Evolutionary conservation across 1,284 basidiomycete genomes (phyloP), one percentile per base, ranked within the genome.

Genomic region (Pterulicium gracile): DNA sequence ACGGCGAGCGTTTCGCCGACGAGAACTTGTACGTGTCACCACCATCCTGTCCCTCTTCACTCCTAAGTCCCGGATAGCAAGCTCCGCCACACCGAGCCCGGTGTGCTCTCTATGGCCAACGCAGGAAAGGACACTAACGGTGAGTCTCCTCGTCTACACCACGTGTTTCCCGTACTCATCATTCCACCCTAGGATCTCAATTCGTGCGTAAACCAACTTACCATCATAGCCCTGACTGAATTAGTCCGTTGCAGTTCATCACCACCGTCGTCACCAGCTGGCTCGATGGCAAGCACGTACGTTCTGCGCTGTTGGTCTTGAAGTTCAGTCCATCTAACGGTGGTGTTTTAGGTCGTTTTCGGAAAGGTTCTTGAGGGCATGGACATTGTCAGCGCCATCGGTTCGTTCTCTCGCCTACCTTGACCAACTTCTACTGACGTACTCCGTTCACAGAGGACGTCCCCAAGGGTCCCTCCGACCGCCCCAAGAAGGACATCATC

Each of bases 71-170:
- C n/a, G 19, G 43, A 45, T 48, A 86, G 86, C 72, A 89, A 93
- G 75, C 83, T 94, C 62, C 82, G 80, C 63, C 92, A 96, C 72
- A 86, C 87, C 53, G 79, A 75, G 39, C 79, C 87, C 47, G 92
- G 91, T 56, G 73, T 77, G 48, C 78, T 95, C 52, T 94, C 92
- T 12, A 96, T 96, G 92, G 91, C 93, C 49, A 97, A 96, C 61
- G 82, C 92, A 53, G 85, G 84, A 59, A 84, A 79, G 61, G 81
- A 89, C 59, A 90, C 88, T 3, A 90, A 90, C 54, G 88, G 85
- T 84, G 58, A 49, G 68, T 54, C 5, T 22, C n/a, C n/a, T 22
- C 22, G 19, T 19, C 21, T 44, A 35, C 42, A 3, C 32, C 32
- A 45, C 32, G 10, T 39, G 19, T 36, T 15, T 48, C 17, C 17